A percentile compares a stretch with the other conserved stretches of the same genome.
Conservation (phyloP, 1,284 basidiomycete genomes). For the Xerocomus nothofagi region DNA sequence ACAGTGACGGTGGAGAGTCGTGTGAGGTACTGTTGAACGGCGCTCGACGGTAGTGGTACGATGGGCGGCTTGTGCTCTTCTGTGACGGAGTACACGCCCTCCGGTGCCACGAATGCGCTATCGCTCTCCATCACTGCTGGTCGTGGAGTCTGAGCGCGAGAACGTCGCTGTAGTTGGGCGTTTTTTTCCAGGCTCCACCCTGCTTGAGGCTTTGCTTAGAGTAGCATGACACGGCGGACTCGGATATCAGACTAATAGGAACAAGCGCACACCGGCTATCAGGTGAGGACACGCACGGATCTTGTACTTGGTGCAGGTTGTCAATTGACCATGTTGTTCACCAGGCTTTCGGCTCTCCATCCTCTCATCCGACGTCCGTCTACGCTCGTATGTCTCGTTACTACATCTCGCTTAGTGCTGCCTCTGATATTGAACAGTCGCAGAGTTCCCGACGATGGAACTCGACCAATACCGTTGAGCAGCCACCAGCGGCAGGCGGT, state of each 20-base stretch:
- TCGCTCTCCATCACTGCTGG: slow-evolving; percentile 67
- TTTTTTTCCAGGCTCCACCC: too few relatives aligned
- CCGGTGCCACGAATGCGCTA: slow-evolving; percentile 78
- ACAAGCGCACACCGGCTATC: slow-evolving; percentile 7
- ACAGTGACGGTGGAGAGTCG: slow-evolving; percentile 62
- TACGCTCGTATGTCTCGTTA: slow-evolving; percentile 20
- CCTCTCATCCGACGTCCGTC: slow-evolving; percentile 20
- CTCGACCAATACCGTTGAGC: slow-evolving; percentile 44
- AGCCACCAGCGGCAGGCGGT: slow-evolving; percentile 73
- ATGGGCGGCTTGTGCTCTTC: slow-evolving; percentile 74
- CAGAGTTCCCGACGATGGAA: slow-evolving; percentile 40
- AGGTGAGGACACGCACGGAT: slow-evolving; percentile 28
- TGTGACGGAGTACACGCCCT: slow-evolving; percentile 83
- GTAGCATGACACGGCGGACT: neutral
- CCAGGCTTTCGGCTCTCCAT: slow-evolving; percentile 13
- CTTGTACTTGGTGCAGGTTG: slow-evolving; percentile 22
- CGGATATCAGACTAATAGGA: neutral
- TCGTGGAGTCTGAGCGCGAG: slow-evolving; percentile 21
- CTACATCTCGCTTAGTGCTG: neutral
- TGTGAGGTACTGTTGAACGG: slow-evolving; percentile 57
- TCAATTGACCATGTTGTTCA: slow-evolving; percentile 24
- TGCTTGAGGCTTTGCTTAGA: neutral
- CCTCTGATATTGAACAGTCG: slow-evolving; percentile 4
- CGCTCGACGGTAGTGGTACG: slow-evolving; percentile 47
- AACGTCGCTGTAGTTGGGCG: neutral